phyloP scores from a whole-genome alignment of 257 asterid species.

The Ocimum tenuiflorum region DNA sequence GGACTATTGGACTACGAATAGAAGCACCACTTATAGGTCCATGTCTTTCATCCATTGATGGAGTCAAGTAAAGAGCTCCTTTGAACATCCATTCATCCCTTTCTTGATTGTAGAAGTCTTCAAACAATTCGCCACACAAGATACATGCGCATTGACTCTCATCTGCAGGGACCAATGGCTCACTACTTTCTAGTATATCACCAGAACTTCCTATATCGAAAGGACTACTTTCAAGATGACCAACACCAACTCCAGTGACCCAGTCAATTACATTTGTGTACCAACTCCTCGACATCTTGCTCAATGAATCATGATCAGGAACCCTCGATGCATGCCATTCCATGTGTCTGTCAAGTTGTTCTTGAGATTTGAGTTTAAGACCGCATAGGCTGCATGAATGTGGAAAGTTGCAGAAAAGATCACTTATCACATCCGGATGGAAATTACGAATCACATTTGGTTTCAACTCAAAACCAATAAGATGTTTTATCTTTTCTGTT shows the following conservation, averaged over 20 bases:
- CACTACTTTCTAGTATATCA: constrained; percentile 31
- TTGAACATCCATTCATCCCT: constrained; percentile 70
- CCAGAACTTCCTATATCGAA: constrained; percentile 30
- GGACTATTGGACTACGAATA: constrained; percentile 49
- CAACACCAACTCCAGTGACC: constrained; percentile 36
- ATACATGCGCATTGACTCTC: constrained; percentile 74
- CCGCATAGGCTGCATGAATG: constrained; percentile 61
- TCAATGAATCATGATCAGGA: constrained; percentile 29
- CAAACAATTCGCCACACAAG: constrained; percentile 80
- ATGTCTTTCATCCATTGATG: constrained; percentile 21
- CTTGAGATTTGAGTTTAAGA: constrained; percentile 49
- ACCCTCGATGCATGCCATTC: constrained; percentile 61
- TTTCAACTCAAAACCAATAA: constrained; percentile 65
- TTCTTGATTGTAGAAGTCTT: constrained; percentile 55
- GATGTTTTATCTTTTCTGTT: constrained; percentile 31
- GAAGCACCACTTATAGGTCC: constrained; percentile 23
- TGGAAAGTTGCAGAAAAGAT: constrained; percentile 56
- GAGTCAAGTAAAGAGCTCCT: constrained; percentile 62
- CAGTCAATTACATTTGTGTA: constrained; percentile 47
- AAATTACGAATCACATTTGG: constrained; percentile 50
- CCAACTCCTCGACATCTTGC: constrained; percentile 56
- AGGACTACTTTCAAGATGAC: constrained; percentile 25
- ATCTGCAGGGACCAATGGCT: constrained; percentile 75
- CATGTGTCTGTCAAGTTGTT: constrained; percentile 63
- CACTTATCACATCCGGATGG: constrained; percentile 53